Evolutionary conservation across 352 stramenopile genomes (phyloP).

Genomic region (Globisporangium nunn): DNA sequence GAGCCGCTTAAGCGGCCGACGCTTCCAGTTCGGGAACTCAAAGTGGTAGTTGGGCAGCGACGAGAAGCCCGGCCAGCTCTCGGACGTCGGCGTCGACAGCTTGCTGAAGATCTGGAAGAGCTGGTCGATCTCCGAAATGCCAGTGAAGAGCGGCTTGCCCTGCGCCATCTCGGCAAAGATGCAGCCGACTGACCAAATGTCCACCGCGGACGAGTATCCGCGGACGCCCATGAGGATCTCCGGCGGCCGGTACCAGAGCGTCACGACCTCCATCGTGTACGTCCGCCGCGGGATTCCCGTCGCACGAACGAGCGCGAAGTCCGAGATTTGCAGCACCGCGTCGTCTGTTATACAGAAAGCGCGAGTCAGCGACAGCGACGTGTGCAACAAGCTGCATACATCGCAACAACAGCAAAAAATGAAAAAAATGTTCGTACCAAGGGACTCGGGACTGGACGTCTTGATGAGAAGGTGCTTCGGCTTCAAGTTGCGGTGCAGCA

Average conservation of each 20-base stretch:
- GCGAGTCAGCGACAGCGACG: background rate
- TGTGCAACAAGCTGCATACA: background rate
- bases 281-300: slow-evolving; percentile 81
- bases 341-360: slow-evolving; percentile 24
- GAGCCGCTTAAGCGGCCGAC: slow-evolving; percentile 54
- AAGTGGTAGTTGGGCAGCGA: slow-evolving; percentile 96
- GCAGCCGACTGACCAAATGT: slow-evolving; percentile 94
- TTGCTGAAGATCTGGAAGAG: slow-evolving; percentile 88
- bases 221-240: slow-evolving; percentile 87
- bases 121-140: slow-evolving; percentile 79
- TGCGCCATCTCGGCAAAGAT: slow-evolving; percentile 98
- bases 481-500: slow-evolving; percentile 89
- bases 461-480: slow-evolving; percentile 87
- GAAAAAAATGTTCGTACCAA: slow-evolving; percentile 27
- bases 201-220: slow-evolving; percentile 80
- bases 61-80: slow-evolving; percentile 95
- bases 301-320: slow-evolving; percentile 86
- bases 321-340: slow-evolving; percentile 73
- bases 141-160: slow-evolving; percentile 73
- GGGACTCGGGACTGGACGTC: slow-evolving; percentile 46
- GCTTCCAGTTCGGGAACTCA: slow-evolving; percentile 77
- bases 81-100: slow-evolving; percentile 95
- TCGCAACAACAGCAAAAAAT: background rate
- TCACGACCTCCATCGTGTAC: slow-evolving; percentile 90
- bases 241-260: slow-evolving; percentile 86